phyloP scores from a whole-genome alignment of 2,329 filamentous ascomycete species.

The Fusarium verticillioides region DNA sequence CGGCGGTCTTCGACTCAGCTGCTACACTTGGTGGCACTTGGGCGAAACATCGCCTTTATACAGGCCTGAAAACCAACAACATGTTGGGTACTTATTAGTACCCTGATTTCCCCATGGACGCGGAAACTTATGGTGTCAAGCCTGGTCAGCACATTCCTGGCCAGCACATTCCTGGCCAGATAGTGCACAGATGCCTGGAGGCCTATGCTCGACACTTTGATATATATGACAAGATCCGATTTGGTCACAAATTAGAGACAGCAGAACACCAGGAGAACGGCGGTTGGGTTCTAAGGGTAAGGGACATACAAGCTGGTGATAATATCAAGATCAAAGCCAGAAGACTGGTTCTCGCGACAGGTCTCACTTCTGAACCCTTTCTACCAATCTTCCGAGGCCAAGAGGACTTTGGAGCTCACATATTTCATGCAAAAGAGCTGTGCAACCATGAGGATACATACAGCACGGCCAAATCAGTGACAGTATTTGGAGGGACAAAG shows the following conservation, averaged over 20 bases:
- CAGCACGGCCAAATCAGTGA: conserved; percentile 55
- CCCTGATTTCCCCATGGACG: conserved; percentile 77
- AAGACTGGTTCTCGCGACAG: conserved; percentile 66
- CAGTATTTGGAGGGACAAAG: conserved; percentile 72
- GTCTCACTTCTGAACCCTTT: conserved; percentile 60
- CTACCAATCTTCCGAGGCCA: conserved; percentile 60
- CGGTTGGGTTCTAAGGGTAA: conserved; percentile 52
- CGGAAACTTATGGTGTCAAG: conserved; percentile 60
- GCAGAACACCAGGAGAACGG: conserved; percentile 56
- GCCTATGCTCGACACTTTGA: conserved; percentile 57
- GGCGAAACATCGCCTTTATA: conserved; percentile 74
- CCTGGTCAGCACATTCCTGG: conserved; percentile 61
- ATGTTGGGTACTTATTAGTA: conserved; percentile 78
- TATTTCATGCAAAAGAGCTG: conserved; percentile 64
- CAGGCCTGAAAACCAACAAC: conserved; percentile 79
- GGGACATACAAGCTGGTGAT: conserved; percentile 14
- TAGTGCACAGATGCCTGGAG: conserved; percentile 60
- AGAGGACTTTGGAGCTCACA: conserved; percentile 56
- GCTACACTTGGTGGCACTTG: conserved; percentile 74
- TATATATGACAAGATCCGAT: conserved; percentile 54
- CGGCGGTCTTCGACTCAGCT: conserved; percentile 68
- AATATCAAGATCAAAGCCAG: conserved; percentile 51
- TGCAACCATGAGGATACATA: conserved; percentile 54
- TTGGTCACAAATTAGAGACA: conserved; percentile 52
- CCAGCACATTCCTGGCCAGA: conserved; percentile 58